Conservation (phyloP, 352 stramenopile species). For the Pythium rishiriense region DNA sequence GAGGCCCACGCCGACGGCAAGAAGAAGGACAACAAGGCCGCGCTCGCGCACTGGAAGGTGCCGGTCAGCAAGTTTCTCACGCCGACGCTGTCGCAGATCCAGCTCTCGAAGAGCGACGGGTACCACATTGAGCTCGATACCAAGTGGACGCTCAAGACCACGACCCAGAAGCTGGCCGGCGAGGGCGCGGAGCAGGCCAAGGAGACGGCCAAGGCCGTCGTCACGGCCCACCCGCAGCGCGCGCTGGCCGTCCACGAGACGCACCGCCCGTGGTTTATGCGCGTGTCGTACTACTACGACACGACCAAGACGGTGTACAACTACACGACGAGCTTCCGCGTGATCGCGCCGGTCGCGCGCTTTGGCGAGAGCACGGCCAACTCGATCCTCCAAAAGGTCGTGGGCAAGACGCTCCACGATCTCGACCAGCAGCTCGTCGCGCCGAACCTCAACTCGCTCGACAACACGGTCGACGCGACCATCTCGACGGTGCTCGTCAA, state of each 20-base stretch:
- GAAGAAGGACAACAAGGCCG: conserved; percentile 29
- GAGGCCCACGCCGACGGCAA: conserved; percentile 45
- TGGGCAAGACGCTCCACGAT: conserved; percentile 55
- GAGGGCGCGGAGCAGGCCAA: conserved; percentile 15
- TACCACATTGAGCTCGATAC: conserved; percentile 17
- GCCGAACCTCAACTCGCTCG: conserved; percentile 51
- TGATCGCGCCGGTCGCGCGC: conserved; percentile 60
- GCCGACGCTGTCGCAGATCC: neutral
- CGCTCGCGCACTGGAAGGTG: conserved; percentile 14
- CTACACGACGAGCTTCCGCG: conserved; percentile 80
- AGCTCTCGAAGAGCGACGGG: conserved; percentile 5
- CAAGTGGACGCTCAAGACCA: conserved; percentile 23
- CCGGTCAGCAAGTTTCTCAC: conserved; percentile 16
- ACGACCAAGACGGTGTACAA: conserved; percentile 79
- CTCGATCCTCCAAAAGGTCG: conserved; percentile 59
- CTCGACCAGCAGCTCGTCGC: conserved; percentile 54
- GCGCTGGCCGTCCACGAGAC: conserved; percentile 22
- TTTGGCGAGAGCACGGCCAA: conserved; percentile 71
- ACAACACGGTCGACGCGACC: conserved; percentile 65
- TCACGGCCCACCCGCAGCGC: conserved; percentile 19
- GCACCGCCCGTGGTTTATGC: conserved; percentile 70
- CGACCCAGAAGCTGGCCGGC: conserved; percentile 24
- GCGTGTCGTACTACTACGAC: conserved; percentile 79
- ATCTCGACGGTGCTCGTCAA: conserved; percentile 53
- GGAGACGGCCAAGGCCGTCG: conserved; percentile 8